Percentiles rank a stretch among this genome's conserved stretches.
Conservation (phyloP, 257 asterid genomes). For the Hygrophila difformis region DNA sequence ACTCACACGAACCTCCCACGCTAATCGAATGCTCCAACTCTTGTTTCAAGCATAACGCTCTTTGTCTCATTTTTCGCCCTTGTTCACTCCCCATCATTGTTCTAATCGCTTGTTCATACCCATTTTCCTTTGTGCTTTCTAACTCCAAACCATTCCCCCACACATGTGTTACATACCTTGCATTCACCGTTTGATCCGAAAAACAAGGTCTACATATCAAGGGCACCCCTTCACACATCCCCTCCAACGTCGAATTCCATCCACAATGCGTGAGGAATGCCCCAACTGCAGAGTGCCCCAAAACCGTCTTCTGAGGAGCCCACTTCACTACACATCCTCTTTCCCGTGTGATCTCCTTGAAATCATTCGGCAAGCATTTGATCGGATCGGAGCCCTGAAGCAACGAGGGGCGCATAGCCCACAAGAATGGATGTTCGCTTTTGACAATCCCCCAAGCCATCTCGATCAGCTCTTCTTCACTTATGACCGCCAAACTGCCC, state of each 20-base stretch:
- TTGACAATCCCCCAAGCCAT: constrained; percentile 39
- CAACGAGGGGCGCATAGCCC: constrained; percentile 35
- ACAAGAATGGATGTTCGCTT: constrained; percentile 32
- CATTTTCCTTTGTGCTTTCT: constrained; percentile 3
- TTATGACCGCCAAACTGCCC: constrained; percentile 30
- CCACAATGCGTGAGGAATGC: constrained; percentile 42
- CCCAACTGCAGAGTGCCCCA: constrained; percentile 30
- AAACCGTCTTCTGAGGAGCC: constrained; percentile 39
- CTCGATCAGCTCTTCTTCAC: constrained; percentile 15
- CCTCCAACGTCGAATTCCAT: constrained; percentile 45
- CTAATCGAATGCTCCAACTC: no score
- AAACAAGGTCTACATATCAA: constrained; percentile 9
- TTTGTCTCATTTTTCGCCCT: constrained; percentile 15
- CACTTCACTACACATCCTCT: constrained; percentile 28
- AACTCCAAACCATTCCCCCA: constrained; percentile 16
- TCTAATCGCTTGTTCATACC: constrained; percentile 3
- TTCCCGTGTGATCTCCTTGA: constrained; percentile 4
- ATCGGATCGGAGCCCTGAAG: constrained; percentile 15
- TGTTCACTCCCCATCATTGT: constrained; percentile 9
- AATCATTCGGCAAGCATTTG: constrained; percentile 17
- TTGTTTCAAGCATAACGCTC: constrained; percentile 2
- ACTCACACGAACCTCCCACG: no score
- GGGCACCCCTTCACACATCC: constrained; percentile 29
- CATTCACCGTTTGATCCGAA: constrained; percentile 16
- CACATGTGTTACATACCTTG: constrained; percentile 13